phyloP scores from a whole-genome alignment of 768 basidiomycete species.

The Krasilnikovozyma curviuscula region DNA sequence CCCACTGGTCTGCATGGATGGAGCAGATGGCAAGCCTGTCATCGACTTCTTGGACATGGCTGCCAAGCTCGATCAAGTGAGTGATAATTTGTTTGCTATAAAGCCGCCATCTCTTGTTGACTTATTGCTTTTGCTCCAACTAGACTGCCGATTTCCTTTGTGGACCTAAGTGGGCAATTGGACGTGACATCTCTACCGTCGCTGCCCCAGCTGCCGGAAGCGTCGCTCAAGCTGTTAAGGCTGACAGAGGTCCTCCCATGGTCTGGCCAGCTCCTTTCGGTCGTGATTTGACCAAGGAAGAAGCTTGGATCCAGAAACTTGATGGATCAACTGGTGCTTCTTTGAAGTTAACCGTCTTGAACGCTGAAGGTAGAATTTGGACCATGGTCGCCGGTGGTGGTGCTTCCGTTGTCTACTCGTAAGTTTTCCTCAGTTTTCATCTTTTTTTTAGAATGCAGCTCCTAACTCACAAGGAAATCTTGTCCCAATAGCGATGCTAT shows the following conservation, averaged over 20 bases:
- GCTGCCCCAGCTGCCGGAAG: conserved; percentile 38
- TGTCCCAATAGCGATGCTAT: conserved; percentile 42
- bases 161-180: conserved; percentile 96
- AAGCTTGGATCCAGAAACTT: conserved; percentile 97
- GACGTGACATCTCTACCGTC: conserved; percentile 57
- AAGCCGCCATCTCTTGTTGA: not conserved
- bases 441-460: not conserved
- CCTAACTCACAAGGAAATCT: conserved; percentile 18
- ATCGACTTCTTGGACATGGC: conserved; percentile 99
- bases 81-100: not conserved
- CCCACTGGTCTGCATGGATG: conserved; percentile 86
- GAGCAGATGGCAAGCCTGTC: conserved; percentile 45
- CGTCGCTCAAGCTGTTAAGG: conserved; percentile 37
- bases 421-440: not conserved
- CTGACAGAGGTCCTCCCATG: conserved; percentile 96
- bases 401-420: conserved; percentile 45
- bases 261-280: conserved; percentile 71
- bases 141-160: conserved; percentile 87
- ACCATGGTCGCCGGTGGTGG: conserved; percentile 99
- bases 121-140: too few species aligned
- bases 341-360: conserved; percentile 91
- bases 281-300: conserved; percentile 92
- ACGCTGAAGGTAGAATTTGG: conserved; percentile 88
- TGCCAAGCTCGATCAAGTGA: conserved; percentile 82
- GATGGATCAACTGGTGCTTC: conserved; percentile 94